Conservation (phyloP, 305 asterid genomes). For the Fraxinus albicans region DNA sequence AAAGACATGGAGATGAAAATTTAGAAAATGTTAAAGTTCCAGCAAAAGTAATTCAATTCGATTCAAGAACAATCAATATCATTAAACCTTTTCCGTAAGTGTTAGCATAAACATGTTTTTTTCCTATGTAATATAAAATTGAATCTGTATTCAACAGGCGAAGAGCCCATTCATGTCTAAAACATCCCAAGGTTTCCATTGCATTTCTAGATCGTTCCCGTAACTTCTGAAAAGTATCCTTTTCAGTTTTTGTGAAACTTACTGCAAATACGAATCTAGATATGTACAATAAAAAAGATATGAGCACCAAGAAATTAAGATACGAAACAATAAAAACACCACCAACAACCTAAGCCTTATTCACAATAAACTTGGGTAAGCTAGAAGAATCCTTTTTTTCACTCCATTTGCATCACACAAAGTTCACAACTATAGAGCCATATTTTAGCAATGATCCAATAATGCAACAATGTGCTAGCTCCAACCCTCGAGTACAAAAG, state of each 20-base stretch:
- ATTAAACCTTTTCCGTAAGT: neutral
- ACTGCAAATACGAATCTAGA: neutral
- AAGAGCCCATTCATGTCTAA: neutral
- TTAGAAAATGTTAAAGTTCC: neutral
- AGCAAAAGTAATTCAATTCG: neutral
- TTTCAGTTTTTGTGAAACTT: neutral
- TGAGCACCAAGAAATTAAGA: neutral
- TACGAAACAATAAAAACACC: neutral
- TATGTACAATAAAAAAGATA: neutral
- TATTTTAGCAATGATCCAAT: neutral
- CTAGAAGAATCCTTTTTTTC: neutral
- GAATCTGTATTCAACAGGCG: neutral
- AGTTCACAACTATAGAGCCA: neutral
- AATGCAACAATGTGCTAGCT: neutral
- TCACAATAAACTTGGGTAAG: neutral
- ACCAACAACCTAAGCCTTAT: neutral
- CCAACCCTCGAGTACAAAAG: neutral
- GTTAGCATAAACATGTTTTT: neutral
- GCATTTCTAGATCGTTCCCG: neutral
- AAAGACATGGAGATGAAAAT: neutral
- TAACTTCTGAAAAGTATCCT: neutral
- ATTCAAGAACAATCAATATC: neutral
- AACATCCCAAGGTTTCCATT: neutral
- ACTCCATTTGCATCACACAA: neutral
- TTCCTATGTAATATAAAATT: neutral